Evolutionary conservation across 176 grass and related monocot species (phyloP).

Genomic region (Aechmea fasciata): DNA sequence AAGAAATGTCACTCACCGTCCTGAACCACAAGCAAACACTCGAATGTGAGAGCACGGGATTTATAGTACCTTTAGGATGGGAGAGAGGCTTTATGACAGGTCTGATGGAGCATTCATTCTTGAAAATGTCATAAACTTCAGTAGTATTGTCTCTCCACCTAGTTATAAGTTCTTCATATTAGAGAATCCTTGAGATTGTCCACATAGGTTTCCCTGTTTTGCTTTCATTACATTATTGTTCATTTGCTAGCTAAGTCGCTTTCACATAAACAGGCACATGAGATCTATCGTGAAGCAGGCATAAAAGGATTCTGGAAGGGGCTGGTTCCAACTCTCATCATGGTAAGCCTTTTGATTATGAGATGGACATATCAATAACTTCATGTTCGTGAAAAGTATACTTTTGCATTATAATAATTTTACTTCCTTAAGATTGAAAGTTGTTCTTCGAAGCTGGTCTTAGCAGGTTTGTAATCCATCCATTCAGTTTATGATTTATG

Average conservation of each 20-base stretch:
- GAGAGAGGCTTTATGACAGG: too few species aligned
- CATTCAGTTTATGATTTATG: constrained; percentile 99
- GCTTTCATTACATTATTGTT: neutral
- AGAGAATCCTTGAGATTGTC: neutral
- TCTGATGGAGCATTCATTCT: too few species aligned
- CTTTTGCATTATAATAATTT: neutral
- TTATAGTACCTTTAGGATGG: too few species aligned
- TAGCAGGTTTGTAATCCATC: constrained; percentile 92
- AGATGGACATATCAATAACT: neutral
- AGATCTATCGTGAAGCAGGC: constrained; percentile 74
- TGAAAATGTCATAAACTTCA: too few species aligned
- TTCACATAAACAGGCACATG: constrained; percentile 45
- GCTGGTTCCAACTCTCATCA: constrained; percentile 87
- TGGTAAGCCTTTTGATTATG: constrained; percentile 42
- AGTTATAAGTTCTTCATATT: neutral
- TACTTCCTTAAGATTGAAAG: neutral
- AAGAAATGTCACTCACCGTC: too few species aligned
- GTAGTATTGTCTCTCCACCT: too few species aligned
- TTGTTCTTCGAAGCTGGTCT: constrained; percentile 10
- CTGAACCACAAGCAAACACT: too few species aligned
- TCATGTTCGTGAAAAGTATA: neutral
- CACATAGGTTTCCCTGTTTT: neutral
- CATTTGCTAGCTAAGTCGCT: neutral
- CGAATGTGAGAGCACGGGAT: too few species aligned
- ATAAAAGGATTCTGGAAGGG: constrained; percentile 98